These are phyloP conservation scores for Lippia alba DNA, from an alignment of 305 asterid species.

Conservation along the genomic window DNA sequence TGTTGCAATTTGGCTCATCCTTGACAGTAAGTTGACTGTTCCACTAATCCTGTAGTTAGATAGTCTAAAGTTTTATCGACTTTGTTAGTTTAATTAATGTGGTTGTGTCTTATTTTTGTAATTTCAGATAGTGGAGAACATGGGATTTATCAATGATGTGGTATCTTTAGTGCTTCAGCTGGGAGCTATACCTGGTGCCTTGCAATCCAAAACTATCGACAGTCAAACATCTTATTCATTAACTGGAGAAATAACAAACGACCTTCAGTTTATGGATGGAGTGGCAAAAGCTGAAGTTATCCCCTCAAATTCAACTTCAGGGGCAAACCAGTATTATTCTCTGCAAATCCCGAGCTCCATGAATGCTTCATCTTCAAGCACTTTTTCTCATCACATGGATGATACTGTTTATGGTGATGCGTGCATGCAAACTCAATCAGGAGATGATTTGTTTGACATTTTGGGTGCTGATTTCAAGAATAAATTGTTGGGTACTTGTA, in stretches of 20 bases:
- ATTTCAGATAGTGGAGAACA: slow-evolving; percentile 64
- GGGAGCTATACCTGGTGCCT: slow-evolving; percentile 54
- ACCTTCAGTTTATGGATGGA: slow-evolving; percentile 28
- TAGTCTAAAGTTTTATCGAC: background rate
- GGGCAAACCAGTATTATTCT: slow-evolving; percentile 42
- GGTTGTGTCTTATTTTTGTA: slow-evolving; percentile 8
- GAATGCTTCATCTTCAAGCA: too few relatives aligned
- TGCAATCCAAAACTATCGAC: slow-evolving; percentile 47
- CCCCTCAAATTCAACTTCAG: slow-evolving; percentile 43
- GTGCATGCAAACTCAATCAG: slow-evolving; percentile 42
- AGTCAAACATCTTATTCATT: slow-evolving; percentile 38
- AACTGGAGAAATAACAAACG: slow-evolving; percentile 34
- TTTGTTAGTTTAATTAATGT: slow-evolving; percentile 1
- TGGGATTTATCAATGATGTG: slow-evolving; percentile 61
- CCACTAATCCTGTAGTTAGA: background rate
- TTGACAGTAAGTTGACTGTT: slow-evolving; percentile 51
- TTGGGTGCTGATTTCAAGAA: slow-evolving; percentile 61
- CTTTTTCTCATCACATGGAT: slow-evolving; percentile 19
- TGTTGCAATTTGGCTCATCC: slow-evolving; percentile 77
- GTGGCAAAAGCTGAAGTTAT: slow-evolving; percentile 58
- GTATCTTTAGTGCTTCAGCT: slow-evolving; percentile 55
- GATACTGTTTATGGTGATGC: slow-evolving; percentile 39
- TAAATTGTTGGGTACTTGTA: slow-evolving; percentile 40
- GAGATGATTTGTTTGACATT: slow-evolving; percentile 71
- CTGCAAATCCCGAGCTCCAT: background rate